Percentiles rank a stretch among this genome's conserved stretches.
Conservation (phyloP, 1,284 basidiomycete genomes). For the Trichosporon sp. region DNA sequence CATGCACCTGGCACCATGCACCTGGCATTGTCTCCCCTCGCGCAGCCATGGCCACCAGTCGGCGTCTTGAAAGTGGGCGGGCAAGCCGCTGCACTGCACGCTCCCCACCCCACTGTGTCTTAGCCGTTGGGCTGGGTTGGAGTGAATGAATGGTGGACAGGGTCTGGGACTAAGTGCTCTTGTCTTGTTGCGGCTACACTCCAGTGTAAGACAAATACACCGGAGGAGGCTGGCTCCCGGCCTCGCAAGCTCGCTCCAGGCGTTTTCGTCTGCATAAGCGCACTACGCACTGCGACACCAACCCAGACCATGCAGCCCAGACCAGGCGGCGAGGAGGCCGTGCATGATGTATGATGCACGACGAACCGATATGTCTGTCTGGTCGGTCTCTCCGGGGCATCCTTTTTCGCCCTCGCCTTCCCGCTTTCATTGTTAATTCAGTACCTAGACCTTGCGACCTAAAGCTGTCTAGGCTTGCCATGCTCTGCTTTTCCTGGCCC, state of each 20-base stretch:
- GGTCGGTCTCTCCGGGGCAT: not conserved
- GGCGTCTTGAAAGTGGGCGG: not conserved
- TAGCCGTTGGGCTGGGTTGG: slow-evolving; percentile 9
- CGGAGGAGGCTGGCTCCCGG: slow-evolving; percentile 9
- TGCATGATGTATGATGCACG: not conserved
- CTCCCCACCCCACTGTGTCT: slow-evolving; percentile 13
- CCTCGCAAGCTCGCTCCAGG: not conserved
- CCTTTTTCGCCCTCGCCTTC: not conserved
- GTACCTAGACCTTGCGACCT: slow-evolving; percentile 13
- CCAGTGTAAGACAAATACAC: slow-evolving; percentile 4
- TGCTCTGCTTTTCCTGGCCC: not conserved
- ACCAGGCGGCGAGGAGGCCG: not conserved
- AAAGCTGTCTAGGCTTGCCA: not conserved
- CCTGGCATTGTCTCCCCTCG: not conserved
- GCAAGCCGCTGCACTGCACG: not conserved
- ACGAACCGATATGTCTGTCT: slow-evolving; percentile 2
- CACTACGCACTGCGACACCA: not conserved
- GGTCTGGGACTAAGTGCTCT: not conserved
- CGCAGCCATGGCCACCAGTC: not conserved
- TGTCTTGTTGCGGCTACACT: not conserved
- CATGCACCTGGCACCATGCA: not conserved
- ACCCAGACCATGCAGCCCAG: not conserved
- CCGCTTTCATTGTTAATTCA: slow-evolving; percentile 11
- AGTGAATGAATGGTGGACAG: slow-evolving; percentile 2
- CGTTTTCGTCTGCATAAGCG: slow-evolving; percentile 4